phyloP scores from a whole-genome alignment of 139 green algal species.

The Micractinium conductrix region DNA sequence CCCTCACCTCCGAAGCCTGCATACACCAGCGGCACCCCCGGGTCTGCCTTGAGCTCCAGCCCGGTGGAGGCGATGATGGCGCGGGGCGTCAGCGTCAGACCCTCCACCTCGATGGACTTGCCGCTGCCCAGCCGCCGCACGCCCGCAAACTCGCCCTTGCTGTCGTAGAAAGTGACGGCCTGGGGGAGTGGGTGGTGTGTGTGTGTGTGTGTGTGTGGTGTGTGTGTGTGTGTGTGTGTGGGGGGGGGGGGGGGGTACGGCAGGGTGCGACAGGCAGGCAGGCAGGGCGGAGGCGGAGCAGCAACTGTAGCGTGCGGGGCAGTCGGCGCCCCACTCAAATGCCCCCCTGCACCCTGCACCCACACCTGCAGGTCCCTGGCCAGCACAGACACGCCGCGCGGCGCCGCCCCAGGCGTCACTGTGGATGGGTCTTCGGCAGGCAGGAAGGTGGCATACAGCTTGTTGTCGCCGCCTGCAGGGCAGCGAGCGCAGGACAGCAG shows the following conservation, averaged over 20 bases:
- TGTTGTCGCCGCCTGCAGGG: conserved; percentile 48
- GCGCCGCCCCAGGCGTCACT: conserved; percentile 31
- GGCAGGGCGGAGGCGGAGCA: too few species aligned
- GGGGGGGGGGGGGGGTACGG: background rate
- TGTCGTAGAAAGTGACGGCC: conserved; percentile 90
- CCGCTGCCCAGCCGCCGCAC: conserved; percentile 86
- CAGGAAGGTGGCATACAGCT: conserved; percentile 86
- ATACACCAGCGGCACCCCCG: conserved; percentile 96
- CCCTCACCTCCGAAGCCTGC: conserved; percentile 78
- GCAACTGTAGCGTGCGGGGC: too few species aligned
- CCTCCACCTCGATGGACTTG: conserved; percentile 89
- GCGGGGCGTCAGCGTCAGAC: conserved; percentile 64
- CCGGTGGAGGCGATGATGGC: conserved; percentile 78
- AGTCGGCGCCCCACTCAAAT: background rate
- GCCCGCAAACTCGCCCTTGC: conserved; percentile 90
- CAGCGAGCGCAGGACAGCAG: background rate
- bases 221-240: too few species aligned
- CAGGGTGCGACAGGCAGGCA: too few species aligned
- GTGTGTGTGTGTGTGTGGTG: too few species aligned
- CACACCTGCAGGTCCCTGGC: conserved; percentile 88
- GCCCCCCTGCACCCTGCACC: background rate
- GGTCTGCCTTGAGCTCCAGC: conserved; percentile 94
- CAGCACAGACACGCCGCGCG: conserved; percentile 81
- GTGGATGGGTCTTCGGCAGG: conserved; percentile 52
- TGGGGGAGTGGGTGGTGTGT: conserved; percentile 48